Percentiles rank a stretch among this genome's conserved stretches.
phyloP scores from a whole-genome alignment of 345 rosid species.

The Lenwebbia sp. region DNA sequence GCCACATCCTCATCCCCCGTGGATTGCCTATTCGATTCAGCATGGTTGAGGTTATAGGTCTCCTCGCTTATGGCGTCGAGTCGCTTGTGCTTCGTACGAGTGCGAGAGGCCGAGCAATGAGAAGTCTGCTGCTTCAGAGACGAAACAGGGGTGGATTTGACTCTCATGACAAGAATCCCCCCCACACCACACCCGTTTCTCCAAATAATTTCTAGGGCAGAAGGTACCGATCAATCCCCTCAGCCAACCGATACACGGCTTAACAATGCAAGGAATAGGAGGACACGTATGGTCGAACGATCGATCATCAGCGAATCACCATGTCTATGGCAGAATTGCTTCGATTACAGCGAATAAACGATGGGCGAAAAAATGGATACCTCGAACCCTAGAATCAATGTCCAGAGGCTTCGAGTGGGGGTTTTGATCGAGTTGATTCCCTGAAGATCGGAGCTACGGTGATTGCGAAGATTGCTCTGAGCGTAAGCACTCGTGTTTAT shows the following conservation, averaged over 20 bases:
- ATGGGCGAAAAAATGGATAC: background rate
- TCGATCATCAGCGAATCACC: background rate
- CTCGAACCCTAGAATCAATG: background rate
- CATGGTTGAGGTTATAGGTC: constrained; percentile 58
- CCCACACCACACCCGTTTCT: background rate
- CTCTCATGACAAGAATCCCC: constrained; percentile 44
- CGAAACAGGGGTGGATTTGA: constrained; percentile 36
- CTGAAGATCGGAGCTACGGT: background rate
- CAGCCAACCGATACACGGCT: background rate
- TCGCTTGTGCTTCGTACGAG: constrained; percentile 72
- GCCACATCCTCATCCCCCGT: constrained; percentile 5
- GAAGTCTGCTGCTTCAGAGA: constrained; percentile 15
- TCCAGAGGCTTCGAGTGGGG: background rate
- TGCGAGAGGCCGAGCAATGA: constrained; percentile 37
- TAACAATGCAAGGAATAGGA: background rate
- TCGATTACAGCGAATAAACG: background rate
- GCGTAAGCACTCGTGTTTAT: background rate
- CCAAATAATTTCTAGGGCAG: background rate
- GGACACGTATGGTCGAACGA: background rate
- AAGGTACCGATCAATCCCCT: background rate
- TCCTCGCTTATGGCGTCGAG: constrained; percentile 80
- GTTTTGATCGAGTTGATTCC: background rate
- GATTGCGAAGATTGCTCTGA: background rate
- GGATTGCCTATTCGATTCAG: constrained; percentile 15
- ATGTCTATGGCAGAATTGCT: background rate